phyloP scores from a whole-genome alignment of 148 eudicot species.

The Suaeda aralocaspica region DNA sequence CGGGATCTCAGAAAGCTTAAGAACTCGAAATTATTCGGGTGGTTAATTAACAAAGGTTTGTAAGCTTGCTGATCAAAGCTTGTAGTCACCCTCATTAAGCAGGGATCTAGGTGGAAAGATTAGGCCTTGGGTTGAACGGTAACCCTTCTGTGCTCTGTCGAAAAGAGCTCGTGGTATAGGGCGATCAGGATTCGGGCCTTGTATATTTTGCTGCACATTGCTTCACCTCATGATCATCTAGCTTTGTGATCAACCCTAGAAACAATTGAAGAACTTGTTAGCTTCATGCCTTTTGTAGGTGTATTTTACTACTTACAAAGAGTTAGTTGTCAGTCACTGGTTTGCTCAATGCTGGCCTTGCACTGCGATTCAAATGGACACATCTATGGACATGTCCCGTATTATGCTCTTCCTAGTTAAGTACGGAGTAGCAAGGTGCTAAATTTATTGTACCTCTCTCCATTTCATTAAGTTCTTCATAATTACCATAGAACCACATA shows the following conservation, averaged over 20 bases:
- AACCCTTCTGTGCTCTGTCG: not conserved
- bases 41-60: not conserved
- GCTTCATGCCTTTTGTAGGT: not conserved
- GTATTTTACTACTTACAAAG: too few species aligned
- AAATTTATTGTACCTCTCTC: too few species aligned
- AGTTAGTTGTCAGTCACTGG: too few species aligned
- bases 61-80: not conserved
- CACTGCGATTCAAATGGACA: not conserved
- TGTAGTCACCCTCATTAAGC: not conserved
- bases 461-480: too few species aligned
- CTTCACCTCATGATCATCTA: not conserved
- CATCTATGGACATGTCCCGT: not conserved
- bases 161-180: not conserved
- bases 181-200: not conserved
- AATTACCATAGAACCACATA: too few species aligned
- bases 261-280: not conserved
- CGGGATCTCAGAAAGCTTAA: not conserved
- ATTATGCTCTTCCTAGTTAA: not conserved
- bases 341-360: not conserved
- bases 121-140: not conserved
- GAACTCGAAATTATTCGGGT: not conserved
- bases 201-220: not conserved
- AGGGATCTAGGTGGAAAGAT: not conserved
- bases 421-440: too few species aligned
- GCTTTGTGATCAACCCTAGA: not conserved